Base-by-base conservation (phyloP, 2,329 filamentous ascomycete genomes). In the Myriosclerotinia duriaeana region DNA sequence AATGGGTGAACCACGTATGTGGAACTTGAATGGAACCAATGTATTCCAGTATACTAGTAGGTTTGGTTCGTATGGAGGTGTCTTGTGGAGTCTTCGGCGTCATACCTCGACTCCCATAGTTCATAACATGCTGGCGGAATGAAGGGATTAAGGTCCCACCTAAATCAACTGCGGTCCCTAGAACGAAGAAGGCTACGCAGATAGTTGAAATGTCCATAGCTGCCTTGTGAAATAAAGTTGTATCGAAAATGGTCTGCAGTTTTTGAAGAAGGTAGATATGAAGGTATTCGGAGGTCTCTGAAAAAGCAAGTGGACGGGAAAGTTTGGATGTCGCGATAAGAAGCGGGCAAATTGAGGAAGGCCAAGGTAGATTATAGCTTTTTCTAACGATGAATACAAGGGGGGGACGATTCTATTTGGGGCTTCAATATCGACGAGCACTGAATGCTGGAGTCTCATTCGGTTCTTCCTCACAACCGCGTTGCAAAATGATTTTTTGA, bases 1-100 rank as follows among this genome's bases (percentile, higher is more conserved):
- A 98, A 72, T 95, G 90, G 53, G 83, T 84, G 78, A 98, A 98
- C 88, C 91, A 98, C 69, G 85, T 85, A 79, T 98, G 95, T 30
- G 94, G 93, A 46, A 97, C 89, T 80, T 74, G 70, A 50, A 74
- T 64, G 14, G 69, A 72, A 30, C 68, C 70, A 59, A 74, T 26
- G n/a, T 61, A 68, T 50, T 71, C 59, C 22, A 75, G 52, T 5
- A 71, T 14, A 17, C 20, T 66, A 12, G 22, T 52, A 36, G 66
- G 36, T 9, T 54, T 64, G 26, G 34, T 66, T 46, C 52, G 42
- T n/a, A 12, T 26, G 36, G 46, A 34, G 53, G 30, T 60, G 30
- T 22, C 48, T 26, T 46, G 61, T 17, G 67, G 7, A 36, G 52
- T 8, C 20, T 69, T 52, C 65, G 65, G 54, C 26, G 40, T 67